A percentile compares a stretch with the other conserved stretches of the same genome.
Evolutionary conservation across 2,329 filamentous ascomycete species (phyloP).

Genomic region (Dothideomycetes sp.): DNA sequence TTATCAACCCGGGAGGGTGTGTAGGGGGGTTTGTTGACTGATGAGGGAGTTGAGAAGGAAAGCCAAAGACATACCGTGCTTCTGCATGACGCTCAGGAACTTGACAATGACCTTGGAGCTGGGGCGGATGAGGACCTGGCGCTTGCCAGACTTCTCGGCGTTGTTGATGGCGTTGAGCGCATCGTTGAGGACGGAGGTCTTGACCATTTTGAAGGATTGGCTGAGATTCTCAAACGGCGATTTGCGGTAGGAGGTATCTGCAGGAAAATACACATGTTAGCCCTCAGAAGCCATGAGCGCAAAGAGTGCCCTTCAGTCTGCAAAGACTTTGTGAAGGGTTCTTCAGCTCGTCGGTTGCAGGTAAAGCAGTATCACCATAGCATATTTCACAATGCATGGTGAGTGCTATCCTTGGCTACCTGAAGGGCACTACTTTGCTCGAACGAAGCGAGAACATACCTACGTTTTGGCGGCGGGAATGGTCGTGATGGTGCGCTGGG

Average conservation of each 20-base stretch:
- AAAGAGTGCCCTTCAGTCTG: slow-evolving; percentile 53
- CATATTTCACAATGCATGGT: background rate
- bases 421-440: slow-evolving; percentile 36
- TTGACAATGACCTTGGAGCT: slow-evolving; percentile 99
- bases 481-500: slow-evolving; percentile 2
- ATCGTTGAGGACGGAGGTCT: slow-evolving; percentile 99
- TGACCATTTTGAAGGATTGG: slow-evolving; percentile 82
- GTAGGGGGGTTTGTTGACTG: slow-evolving; percentile 3
- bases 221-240: slow-evolving; percentile 70
- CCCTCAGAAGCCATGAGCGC: slow-evolving; percentile 54
- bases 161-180: slow-evolving; percentile 85
- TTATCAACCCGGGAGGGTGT: slow-evolving; percentile 88
- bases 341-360: slow-evolving; percentile 51
- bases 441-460: slow-evolving; percentile 20
- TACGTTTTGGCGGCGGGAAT: slow-evolving; percentile 13
- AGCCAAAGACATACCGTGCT: slow-evolving; percentile 66
- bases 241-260: slow-evolving; percentile 51
- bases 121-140: slow-evolving; percentile 95
- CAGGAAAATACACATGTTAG: slow-evolving; percentile 36
- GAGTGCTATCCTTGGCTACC: slow-evolving; percentile 34
- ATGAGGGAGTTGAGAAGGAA: background rate
- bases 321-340: slow-evolving; percentile 47
- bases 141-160: slow-evolving; percentile 99
- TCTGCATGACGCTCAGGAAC: slow-evolving; percentile 99
- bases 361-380: slow-evolving; percentile 33